Evolutionary conservation across 352 stramenopile genomes (phyloP).

Genomic region (Pythium volutum): DNA sequence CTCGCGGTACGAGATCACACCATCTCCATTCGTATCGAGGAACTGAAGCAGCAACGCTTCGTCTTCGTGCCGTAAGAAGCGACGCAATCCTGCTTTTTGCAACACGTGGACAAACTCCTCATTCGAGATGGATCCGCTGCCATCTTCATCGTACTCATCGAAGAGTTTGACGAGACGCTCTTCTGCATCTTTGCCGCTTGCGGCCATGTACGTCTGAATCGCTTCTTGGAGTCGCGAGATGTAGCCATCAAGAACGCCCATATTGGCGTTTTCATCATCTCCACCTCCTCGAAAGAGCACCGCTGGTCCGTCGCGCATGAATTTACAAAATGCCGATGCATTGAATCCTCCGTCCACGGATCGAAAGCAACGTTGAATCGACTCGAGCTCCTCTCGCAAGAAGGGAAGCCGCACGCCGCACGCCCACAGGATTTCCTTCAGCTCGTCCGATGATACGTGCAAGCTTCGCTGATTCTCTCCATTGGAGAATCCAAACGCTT

Average conservation of each 20-base stretch:
- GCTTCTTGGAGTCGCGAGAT: conserved; percentile 55
- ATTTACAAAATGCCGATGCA: conserved; percentile 48
- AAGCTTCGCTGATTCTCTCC: conserved; percentile 33
- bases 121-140: conserved; percentile 51
- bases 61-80: conserved; percentile 63
- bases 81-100: conserved; percentile 51
- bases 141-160: conserved; percentile 50
- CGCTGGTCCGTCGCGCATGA: conserved; percentile 47
- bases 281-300: conserved; percentile 42
- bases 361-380: conserved; percentile 56
- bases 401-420: conserved; percentile 61
- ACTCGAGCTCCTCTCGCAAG: conserved; percentile 61
- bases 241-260: conserved; percentile 46
- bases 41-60: conserved; percentile 65
- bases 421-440: conserved; percentile 72
- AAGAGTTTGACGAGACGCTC: conserved; percentile 45
- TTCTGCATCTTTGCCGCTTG: conserved; percentile 52
- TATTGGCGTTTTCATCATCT: conserved; percentile 5
- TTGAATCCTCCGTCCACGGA: conserved; percentile 40
- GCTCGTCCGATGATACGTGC: conserved; percentile 50
- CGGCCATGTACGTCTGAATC: conserved; percentile 47
- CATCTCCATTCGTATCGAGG: conserved; percentile 62
- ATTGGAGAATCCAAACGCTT: conserved; percentile 43
- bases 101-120: conserved; percentile 69
- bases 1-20: conserved; percentile 55